Percentiles rank a stretch among this genome's conserved stretches.
phyloP scores from a whole-genome alignment of 495 filamentous ascomycete genomes.

The Neurospora sp. region DNA sequence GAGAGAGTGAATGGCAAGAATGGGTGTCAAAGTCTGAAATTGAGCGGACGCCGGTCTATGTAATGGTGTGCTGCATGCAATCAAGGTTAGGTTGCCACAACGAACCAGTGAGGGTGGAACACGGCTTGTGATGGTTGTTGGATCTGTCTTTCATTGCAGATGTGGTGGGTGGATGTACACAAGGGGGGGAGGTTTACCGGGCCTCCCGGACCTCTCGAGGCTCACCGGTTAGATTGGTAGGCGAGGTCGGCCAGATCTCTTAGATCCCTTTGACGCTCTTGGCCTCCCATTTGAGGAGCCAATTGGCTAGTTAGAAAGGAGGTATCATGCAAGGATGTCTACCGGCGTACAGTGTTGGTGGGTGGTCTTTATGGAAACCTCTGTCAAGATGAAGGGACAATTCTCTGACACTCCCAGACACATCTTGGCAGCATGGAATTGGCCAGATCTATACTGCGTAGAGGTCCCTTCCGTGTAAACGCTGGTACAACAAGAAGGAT shows the following conservation, averaged over 20 bases:
- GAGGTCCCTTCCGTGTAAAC: neutral
- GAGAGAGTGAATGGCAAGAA: neutral
- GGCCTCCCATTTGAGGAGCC: neutral
- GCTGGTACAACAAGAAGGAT: neutral
- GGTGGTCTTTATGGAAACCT: neutral
- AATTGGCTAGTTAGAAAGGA: neutral
- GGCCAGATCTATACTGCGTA: neutral
- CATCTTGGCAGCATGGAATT: neutral
- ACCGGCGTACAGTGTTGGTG: neutral
- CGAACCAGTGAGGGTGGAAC: neutral
- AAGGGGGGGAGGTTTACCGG: neutral
- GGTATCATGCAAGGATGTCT: neutral
- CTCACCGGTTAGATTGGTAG: neutral
- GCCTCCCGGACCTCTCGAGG: neutral
- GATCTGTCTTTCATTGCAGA: neutral
- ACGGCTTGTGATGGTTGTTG: neutral
- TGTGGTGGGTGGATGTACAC: neutral
- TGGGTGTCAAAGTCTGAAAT: neutral
- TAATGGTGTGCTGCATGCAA: neutral
- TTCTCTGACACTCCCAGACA: neutral
- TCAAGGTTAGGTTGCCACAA: neutral
- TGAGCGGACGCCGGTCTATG: neutral
- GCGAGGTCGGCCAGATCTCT: neutral
- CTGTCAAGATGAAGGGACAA: neutral
- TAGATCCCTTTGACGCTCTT: neutral